Conservation (phyloP, 192 early-diverging fungal genomes). For the Coemansia sp. region DNA sequence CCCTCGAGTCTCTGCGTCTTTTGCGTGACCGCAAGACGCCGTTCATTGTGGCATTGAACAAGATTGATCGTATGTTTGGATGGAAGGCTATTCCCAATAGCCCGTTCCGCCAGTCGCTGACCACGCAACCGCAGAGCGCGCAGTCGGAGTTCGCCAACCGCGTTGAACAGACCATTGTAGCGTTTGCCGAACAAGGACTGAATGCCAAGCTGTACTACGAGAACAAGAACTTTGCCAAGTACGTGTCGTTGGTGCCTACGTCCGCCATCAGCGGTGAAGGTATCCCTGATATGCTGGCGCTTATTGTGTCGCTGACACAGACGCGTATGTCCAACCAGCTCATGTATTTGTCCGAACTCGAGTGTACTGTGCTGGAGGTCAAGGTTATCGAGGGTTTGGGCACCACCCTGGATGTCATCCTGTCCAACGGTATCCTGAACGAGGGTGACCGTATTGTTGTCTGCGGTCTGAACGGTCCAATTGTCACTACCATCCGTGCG, state of each 20-base stretch:
- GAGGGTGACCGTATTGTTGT: conserved; percentile 96
- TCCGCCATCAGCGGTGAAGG: conserved; percentile 99
- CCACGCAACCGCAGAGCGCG: conserved; percentile 68
- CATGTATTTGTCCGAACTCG: conserved; percentile 95
- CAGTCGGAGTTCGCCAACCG: conserved; percentile 86
- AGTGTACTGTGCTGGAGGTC: conserved; percentile 98
- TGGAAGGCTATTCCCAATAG: conserved; percentile 87
- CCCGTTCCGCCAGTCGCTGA: conserved; percentile 76
- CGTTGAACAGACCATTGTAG: conserved; percentile 71
- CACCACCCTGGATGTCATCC: conserved; percentile 95
- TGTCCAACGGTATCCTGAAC: conserved; percentile 90
- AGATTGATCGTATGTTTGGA: conserved; percentile 94
- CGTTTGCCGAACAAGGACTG: conserved; percentile 95
- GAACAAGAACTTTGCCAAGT: conserved; percentile 92
- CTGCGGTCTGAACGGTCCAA: conserved; percentile 91
- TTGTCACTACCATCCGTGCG: conserved; percentile 89
- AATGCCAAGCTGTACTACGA: conserved; percentile 92
- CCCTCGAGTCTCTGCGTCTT: conserved; percentile 90
- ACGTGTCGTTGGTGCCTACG: conserved; percentile 95
- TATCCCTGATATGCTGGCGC: conserved; percentile 93
- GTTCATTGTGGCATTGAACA: conserved; percentile 98
- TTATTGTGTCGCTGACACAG: conserved; percentile 91
- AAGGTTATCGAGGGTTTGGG: conserved; percentile 99
- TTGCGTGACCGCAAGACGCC: conserved; percentile 93
- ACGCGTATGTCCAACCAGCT: conserved; percentile 89